phyloP scores from a whole-genome alignment of 441 rosid genomes.

The Syzygium syzygioides region DNA sequence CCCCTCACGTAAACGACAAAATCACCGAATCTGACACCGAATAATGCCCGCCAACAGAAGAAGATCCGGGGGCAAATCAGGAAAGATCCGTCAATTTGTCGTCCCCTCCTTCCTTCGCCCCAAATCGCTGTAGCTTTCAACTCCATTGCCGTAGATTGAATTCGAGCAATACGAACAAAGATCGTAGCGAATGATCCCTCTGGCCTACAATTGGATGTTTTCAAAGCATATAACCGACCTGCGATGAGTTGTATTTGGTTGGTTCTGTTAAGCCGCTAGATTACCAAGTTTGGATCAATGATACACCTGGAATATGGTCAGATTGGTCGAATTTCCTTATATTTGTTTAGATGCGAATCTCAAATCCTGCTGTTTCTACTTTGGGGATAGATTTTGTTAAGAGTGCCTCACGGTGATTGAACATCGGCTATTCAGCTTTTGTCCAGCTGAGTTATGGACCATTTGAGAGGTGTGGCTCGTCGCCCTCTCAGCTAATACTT shows the following conservation, averaged over 20 bases:
- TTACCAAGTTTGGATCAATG: not conserved
- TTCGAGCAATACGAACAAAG: not conserved
- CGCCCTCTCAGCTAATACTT: not conserved
- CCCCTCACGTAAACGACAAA: rapidly evolving
- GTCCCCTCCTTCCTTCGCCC: not conserved
- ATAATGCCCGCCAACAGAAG: not conserved
- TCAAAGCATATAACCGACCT: not conserved
- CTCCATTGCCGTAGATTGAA: not conserved
- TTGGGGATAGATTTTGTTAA: rapidly evolving
- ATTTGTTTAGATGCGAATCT: too few species aligned
- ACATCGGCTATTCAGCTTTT: rapidly evolving
- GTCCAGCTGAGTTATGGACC: not conserved
- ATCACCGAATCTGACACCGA: not conserved
- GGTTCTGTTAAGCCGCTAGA: not conserved
- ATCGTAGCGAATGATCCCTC: not conserved
- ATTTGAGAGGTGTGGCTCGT: not conserved
- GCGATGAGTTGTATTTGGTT: not conserved
- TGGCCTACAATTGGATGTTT: not conserved
- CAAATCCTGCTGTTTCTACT: too few species aligned
- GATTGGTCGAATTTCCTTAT: too few species aligned
- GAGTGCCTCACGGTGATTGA: not conserved
- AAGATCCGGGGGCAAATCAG: not conserved
- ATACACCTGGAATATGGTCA: not conserved
- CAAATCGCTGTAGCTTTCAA: not conserved
- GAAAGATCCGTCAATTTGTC: not conserved